Evolutionary conservation across 192 early-diverging fungal genomes (phyloP), one percentile per base, ranked within the genome.

Genomic region (Entophlyctis helioformis): DNA sequence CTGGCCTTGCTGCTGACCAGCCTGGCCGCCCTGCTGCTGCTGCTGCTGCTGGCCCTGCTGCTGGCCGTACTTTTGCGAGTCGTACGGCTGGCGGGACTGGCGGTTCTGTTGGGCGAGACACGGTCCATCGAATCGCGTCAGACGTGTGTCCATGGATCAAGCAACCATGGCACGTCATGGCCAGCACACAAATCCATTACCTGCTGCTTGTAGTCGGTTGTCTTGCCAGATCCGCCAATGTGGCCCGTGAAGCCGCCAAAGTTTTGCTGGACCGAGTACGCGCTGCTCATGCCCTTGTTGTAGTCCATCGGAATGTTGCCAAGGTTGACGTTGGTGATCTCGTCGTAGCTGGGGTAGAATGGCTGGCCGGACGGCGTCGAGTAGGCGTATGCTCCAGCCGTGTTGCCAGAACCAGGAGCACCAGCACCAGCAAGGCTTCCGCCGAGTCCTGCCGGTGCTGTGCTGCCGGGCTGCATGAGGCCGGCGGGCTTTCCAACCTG

Each of bases 1-100:
- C 44, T 58, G 60, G 33, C 46, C 60, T 23, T 44, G 34, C 23
- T 20, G n/a, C 34, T 20, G 20, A 10, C 42, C 56, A 16, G 12
- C 6, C 44, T 59, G 56, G n/a, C 36, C 36, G 23, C 19, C 36
- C 19, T 16, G 18, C 18, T 39, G 38, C 46, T 16, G 15, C 23
- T 16, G 32, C 23, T 11, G 13, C 39, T 36, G 34, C 18, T 42
- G 39, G 18, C 13, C 27, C 24, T 42, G 38, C 25, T 20, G 25
- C 2, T 39, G 39, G 4, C 39, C 49, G 26, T 48, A 48, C 47
- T 48, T 48, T 31, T 48, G 47, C 12, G 47, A 11, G 12, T 48
- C 47, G 31, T 48, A 48, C 11, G 35, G 15, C 35, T 38, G 47
- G 36, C 47, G 47, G 11, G 47, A 12, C 10, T 18, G 35, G 12